Evolutionary conservation across 441 rosid genomes (phyloP).

Genomic region (Gossypium gossypioides): DNA sequence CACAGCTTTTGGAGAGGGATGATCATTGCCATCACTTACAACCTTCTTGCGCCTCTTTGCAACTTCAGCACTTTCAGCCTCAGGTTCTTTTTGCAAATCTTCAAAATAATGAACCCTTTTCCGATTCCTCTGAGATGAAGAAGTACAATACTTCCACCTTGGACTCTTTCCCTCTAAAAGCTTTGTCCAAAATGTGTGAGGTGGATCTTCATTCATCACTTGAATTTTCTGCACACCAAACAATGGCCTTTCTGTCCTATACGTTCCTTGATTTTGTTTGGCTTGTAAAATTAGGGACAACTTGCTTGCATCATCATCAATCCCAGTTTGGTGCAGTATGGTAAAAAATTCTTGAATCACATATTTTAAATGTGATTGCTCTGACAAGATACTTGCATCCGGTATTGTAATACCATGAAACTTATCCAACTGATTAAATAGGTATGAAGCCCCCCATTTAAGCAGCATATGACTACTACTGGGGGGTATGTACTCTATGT

Average conservation of each 20-base stretch:
- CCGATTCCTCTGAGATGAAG: slow-evolving; percentile 49
- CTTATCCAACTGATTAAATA: slow-evolving; percentile 54
- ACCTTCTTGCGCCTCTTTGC: slow-evolving; percentile 54
- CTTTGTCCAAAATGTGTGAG: slow-evolving; percentile 65
- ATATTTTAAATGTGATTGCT: slow-evolving; percentile 27
- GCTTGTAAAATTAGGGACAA: slow-evolving; percentile 43
- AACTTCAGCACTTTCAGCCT: slow-evolving; percentile 26
- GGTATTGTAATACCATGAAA: slow-evolving; percentile 34
- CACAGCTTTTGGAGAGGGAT: slow-evolving; percentile 19
- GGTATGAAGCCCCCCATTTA: slow-evolving; percentile 72
- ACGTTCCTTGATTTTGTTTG: slow-evolving; percentile 44
- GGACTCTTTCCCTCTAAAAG: slow-evolving; percentile 52
- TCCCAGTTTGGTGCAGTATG: slow-evolving; percentile 38
- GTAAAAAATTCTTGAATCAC: slow-evolving; percentile 46
- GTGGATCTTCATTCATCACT: slow-evolving; percentile 37
- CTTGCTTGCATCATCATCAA: slow-evolving; percentile 25
- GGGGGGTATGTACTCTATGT: slow-evolving; percentile 33
- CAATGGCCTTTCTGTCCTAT: slow-evolving; percentile 36
- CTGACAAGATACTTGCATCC: slow-evolving; percentile 17
- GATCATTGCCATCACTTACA: slow-evolving; percentile 24
- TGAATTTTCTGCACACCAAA: slow-evolving; percentile 53
- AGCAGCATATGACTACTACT: slow-evolving; percentile 48
- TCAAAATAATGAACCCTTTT: slow-evolving; percentile 47
- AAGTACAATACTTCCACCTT: slow-evolving; percentile 53
- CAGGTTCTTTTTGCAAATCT: slow-evolving; percentile 17